Conservation (phyloP, 2,329 filamentous ascomycete species). For the Fusarium xylarioides region DNA sequence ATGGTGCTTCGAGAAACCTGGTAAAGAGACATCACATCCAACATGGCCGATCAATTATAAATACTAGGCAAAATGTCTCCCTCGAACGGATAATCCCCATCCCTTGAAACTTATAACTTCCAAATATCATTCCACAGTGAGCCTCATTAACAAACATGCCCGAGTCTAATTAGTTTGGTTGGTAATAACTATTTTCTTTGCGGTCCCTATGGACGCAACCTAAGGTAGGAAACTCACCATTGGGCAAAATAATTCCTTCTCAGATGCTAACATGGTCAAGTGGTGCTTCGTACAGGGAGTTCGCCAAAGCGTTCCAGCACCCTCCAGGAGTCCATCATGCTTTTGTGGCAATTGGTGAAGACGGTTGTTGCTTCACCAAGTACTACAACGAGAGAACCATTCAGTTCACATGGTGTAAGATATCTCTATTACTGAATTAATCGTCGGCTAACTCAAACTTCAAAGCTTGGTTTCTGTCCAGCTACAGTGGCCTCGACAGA, state of each 20-base stretch:
- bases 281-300: neutral
- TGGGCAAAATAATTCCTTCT: rapidly evolving
- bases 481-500: neutral
- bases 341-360: neutral
- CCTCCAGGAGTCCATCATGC: neutral
- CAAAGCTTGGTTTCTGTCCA: neutral
- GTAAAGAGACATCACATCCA: neutral
- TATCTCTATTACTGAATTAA: neutral
- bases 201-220: neutral
- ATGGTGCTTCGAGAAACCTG: neutral
- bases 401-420: neutral
- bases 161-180: neutral
- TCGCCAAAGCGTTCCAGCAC: neutral
- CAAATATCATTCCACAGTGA: neutral
- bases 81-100: rapidly evolving
- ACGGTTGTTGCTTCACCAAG: neutral
- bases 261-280: neutral
- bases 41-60: neutral
- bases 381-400: neutral
- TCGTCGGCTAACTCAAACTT: neutral
- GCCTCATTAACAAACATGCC: too few relatives aligned
- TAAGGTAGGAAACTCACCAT: neutral
- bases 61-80: neutral
- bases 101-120: neutral
- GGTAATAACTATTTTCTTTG: neutral